Base-by-base conservation (phyloP, 75 land plant genomes). In the Cryptomeria japonica region DNA sequence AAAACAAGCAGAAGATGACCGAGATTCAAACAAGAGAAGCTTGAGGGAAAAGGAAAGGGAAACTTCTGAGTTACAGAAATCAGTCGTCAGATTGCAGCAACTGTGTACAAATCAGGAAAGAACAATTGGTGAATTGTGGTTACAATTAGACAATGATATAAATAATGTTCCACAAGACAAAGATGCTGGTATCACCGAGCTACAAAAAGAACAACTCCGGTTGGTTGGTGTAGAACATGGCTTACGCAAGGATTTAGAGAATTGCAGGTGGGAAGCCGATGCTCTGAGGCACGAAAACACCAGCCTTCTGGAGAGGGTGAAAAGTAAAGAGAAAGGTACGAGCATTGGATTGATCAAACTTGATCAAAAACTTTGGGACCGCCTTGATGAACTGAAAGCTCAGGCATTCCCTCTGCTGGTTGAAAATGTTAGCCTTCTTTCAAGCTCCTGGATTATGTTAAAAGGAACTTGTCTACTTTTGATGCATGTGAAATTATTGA, bases 21-120 rank as follows among this genome's bases (percentile, higher is more conserved):
- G 80, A 22, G 91, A 88, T 64, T 91, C 87, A 76, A 13, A 94
- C 19, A 88, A 61, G 41, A 91, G 89, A 85, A 91, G 86, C 55
- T 95, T 86, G 88, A 93, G 89, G 85, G 93, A 91, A 53, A 97
- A 92, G 70, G 98, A 92, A 25, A 87, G 68, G 13, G 99, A 97
- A 89, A 91, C 89, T 73, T 89, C 84, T n/a, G n/a, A n/a, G n/a
- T n/a, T n/a, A n/a, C n/a, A n/a, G n/a, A n/a, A n/a, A n/a, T n/a
- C n/a, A n/a, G n/a, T n/a, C n/a, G n/a, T n/a, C n/a, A n/a, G n/a
- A n/a, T n/a, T n/a, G n/a, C n/a, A n/a, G n/a, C n/a, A n/a, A n/a
- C n/a, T n/a, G n/a, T n/a, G n/a, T n/a, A n/a, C n/a, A n/a, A n/a
- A n/a, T n/a, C n/a, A n/a, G n/a, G n/a, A n/a, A n/a, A n/a, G n/a